Evolutionary conservation across 345 rosid species (phyloP).

Genomic region (Eucalyptus melliodora): DNA sequence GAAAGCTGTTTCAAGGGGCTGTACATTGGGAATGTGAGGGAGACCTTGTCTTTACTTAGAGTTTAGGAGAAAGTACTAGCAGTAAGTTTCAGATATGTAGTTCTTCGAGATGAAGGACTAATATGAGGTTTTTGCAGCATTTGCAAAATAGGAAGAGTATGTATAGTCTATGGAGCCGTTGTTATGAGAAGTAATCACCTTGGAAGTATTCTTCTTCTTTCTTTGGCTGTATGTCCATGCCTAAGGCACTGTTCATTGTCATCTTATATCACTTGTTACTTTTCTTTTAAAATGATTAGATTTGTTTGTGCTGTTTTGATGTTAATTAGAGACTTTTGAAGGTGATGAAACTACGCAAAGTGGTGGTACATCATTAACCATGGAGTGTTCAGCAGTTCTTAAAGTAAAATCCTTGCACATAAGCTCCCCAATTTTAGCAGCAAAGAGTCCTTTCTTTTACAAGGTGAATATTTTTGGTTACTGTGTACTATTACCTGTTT

Average conservation of each 20-base stretch:
- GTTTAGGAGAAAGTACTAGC: neutral
- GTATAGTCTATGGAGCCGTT: neutral
- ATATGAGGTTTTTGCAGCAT: neutral
- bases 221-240: neutral
- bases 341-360: slow-evolving; percentile 20
- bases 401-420: slow-evolving; percentile 52
- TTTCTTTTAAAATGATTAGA: neutral
- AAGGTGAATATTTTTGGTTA: slow-evolving; percentile 22
- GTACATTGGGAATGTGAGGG: neutral
- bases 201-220: neutral
- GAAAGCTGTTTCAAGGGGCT: neutral
- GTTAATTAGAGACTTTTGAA: neutral
- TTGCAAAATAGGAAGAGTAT: neutral
- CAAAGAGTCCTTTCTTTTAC: slow-evolving; percentile 67
- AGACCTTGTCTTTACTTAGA: neutral
- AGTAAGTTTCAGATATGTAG: neutral
- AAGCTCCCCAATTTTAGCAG: slow-evolving; percentile 72
- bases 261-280: neutral
- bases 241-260: neutral
- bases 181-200: neutral
- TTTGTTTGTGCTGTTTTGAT: neutral
- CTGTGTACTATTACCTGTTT: neutral
- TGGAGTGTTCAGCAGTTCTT: slow-evolving; percentile 22
- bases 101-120: neutral
- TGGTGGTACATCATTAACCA: slow-evolving; percentile 16